These are phyloP conservation scores for Phaffomyces thermotolerans DNA, from an alignment of 805 yeast species.

Conservation along the genomic window DNA sequence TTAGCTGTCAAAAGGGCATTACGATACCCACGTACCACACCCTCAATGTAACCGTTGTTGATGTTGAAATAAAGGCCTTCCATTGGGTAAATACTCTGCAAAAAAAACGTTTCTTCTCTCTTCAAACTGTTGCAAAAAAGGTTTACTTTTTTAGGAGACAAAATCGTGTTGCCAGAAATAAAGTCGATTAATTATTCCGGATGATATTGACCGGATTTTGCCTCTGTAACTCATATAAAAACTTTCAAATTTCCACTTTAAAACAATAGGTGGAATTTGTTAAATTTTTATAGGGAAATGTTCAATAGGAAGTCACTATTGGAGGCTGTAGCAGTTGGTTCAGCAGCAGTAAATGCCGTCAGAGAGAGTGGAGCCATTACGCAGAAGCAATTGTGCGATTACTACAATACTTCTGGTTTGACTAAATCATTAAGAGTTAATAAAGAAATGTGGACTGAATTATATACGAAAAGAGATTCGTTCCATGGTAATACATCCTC, in stretches of 20 bases:
- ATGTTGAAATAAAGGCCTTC: constrained; percentile 91
- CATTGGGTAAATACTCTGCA: constrained; percentile 37
- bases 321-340: constrained; percentile 15
- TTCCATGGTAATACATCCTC: not conserved
- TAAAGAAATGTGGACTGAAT: constrained; percentile 18
- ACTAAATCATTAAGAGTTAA: constrained; percentile 19
- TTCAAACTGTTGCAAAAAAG: not conserved
- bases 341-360: constrained; percentile 12
- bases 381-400: constrained; percentile 10
- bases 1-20: constrained; percentile 68
- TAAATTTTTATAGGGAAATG: constrained; percentile 6
- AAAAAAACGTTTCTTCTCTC: not conserved
- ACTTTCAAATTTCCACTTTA: too few species aligned
- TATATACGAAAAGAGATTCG: constrained; percentile 2
- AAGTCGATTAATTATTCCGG: too few species aligned
- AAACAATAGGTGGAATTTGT: not conserved
- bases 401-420: constrained; percentile 17
- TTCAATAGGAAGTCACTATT: constrained; percentile 13
- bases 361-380: constrained; percentile 9
- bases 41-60: constrained; percentile 86
- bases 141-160: not conserved
- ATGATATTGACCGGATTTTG: too few species aligned
- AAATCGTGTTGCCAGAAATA: not conserved
- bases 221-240: too few species aligned
- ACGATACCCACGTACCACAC: constrained; percentile 89